A percentile compares a stretch with the other conserved stretches of the same genome.
Evolutionary conservation across 805 yeast genomes (phyloP).

Genomic region (Candida ascalaphidarum): DNA sequence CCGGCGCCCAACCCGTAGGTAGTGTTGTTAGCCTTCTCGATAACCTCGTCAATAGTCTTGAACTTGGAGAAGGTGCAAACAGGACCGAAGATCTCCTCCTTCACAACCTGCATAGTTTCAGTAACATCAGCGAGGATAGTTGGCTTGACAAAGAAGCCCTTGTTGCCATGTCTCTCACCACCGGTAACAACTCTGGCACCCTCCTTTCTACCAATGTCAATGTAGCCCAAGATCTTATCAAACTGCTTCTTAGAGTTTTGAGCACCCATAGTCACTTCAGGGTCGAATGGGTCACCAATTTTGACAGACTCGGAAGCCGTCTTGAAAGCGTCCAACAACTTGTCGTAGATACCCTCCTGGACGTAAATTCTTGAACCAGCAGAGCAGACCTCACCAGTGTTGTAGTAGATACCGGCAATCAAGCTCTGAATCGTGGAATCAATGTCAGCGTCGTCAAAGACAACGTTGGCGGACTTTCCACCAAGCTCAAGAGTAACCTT

Average conservation of each 20-base stretch:
- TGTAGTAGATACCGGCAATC: slow-evolving; percentile 78
- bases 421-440: slow-evolving; percentile 70
- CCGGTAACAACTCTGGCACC: slow-evolving; percentile 82
- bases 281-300: slow-evolving; percentile 81
- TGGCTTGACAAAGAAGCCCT: slow-evolving; percentile 70
- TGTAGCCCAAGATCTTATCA: slow-evolving; percentile 67
- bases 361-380: slow-evolving; percentile 91
- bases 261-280: slow-evolving; percentile 80
- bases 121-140: slow-evolving; percentile 80
- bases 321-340: slow-evolving; percentile 57
- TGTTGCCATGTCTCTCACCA: slow-evolving; percentile 54
- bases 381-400: slow-evolving; percentile 93
- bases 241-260: slow-evolving; percentile 79
- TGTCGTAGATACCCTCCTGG: slow-evolving; percentile 78
- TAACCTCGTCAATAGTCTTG: slow-evolving; percentile 72
- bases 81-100: slow-evolving; percentile 94
- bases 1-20: slow-evolving; percentile 89
- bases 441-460: slow-evolving; percentile 79
- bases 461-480: slow-evolving; percentile 91
- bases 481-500: slow-evolving; percentile 92
- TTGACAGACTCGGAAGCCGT: slow-evolving; percentile 43
- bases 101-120: slow-evolving; percentile 65
- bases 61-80: slow-evolving; percentile 81
- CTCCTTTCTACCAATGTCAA: slow-evolving; percentile 69
- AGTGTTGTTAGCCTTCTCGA: slow-evolving; percentile 70